Evolutionary conservation across 192 early-diverging fungal species (phyloP), one percentile per base, ranked within the genome.

Genomic region (Radiomyces spectabilis): DNA sequence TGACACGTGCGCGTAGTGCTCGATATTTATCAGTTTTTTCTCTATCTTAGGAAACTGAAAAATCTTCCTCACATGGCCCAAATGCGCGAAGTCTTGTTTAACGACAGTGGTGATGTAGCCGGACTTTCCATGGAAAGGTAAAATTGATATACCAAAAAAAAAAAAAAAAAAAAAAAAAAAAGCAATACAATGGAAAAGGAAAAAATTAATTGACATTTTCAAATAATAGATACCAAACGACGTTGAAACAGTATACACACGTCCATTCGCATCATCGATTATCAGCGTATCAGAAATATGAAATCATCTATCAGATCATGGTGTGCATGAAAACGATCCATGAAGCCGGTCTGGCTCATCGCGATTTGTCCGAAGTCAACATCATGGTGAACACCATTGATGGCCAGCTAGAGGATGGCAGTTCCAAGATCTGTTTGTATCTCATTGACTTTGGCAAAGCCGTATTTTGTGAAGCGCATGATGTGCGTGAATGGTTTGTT

Each of bases 391-490:
- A 73, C 40, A 73, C 72, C 34, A 62, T 67, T 24, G 53, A 54
- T 0, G 55, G 68, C 10, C 58, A 78, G 21, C 44, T 82, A 0
- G 58, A 71, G 26, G 78, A 82, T 39, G 72, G 73, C 0, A 73
- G 68, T 27, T 44, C 51, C 1, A 60, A 55, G 33, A 75, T 78
- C 0, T 56, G 66, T 44, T 46, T 82, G 4, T 74, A 71, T 12
- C 54, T 82, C 26, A 82, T 82, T 53, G 80, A 82, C 57, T 82
- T 82, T 59, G 80, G 80, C 10, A 82, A 82, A 48, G 75, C 80
- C 0, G 72, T 74, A 3, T 82, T 82, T 66, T 69, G 73, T 41
- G 54, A 64, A 9, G 44, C 52, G 0, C 60, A 65, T 12, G 76
- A 80, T 50, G 76, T 79, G 0, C 32, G 61, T 8, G 56, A 64